Evolutionary conservation across 1,284 basidiomycete species (phyloP).

Genomic region (Rhodotorula mucilaginosa): DNA sequence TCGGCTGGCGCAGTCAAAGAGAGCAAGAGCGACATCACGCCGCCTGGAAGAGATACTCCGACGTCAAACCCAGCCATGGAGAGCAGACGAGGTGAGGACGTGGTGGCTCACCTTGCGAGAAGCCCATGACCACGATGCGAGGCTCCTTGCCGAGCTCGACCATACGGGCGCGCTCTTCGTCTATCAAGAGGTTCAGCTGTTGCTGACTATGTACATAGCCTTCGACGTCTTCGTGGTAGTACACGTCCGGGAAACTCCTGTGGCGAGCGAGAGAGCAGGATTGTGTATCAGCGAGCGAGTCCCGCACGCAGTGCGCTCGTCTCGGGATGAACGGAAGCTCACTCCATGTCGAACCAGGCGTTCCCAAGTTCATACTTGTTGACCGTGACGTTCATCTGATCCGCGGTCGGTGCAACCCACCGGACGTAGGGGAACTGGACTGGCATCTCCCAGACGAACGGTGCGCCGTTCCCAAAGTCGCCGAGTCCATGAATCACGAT

Average conservation of each 20-base stretch:
- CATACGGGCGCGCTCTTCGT: constrained; percentile 24
- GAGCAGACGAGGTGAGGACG: not conserved
- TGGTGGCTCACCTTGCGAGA: constrained; percentile 27
- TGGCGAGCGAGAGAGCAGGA: not conserved
- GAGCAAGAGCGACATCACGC: constrained; percentile 31
- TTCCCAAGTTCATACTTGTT: not conserved
- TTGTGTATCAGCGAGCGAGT: not conserved
- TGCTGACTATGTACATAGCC: constrained; percentile 31
- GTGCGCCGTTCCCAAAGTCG: constrained; percentile 7
- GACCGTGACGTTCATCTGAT: constrained; percentile 24
- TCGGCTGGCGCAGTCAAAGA: constrained; percentile 11
- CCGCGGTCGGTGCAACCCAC: constrained; percentile 31
- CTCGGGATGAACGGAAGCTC: too few species aligned
- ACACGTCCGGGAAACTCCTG: constrained; percentile 28
- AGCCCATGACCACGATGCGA: constrained; percentile 31
- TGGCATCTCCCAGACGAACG: constrained; percentile 11
- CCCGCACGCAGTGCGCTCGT: not conserved
- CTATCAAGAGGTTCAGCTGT: constrained; percentile 29
- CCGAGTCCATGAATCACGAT: constrained; percentile 32
- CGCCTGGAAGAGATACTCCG: constrained; percentile 10
- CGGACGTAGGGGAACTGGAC: constrained; percentile 18
- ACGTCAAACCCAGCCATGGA: not conserved
- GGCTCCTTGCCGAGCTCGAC: constrained; percentile 22
- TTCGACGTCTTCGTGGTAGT: constrained; percentile 21
- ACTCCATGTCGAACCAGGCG: constrained; percentile 35